A percentile compares a stretch with the other conserved stretches of the same genome.
These are phyloP conservation scores for Leptodermis oblonga DNA, from an alignment of 257 asterid species.

Conservation along the genomic window DNA sequence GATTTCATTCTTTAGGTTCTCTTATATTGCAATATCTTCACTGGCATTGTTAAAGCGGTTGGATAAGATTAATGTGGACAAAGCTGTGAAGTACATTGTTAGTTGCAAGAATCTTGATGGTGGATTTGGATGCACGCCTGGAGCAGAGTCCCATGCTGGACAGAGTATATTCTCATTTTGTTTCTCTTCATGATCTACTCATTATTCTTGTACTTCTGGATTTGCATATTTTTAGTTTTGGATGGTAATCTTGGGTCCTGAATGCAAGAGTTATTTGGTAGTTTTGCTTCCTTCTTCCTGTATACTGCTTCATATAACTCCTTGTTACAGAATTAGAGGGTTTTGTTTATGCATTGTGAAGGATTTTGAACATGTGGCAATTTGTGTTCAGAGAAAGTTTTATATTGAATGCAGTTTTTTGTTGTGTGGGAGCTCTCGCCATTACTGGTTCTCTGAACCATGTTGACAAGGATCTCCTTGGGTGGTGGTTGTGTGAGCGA, in stretches of 20 bases:
- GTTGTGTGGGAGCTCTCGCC: constrained; percentile 93
- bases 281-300: not conserved
- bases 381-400: not conserved
- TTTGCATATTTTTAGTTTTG: not conserved
- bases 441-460: constrained; percentile 78
- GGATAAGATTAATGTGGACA: constrained; percentile 72
- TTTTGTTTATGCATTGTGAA: constrained; percentile 56
- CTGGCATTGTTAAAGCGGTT: constrained; percentile 59
- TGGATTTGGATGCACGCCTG: constrained; percentile 94
- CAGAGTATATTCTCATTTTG: constrained; percentile 54
- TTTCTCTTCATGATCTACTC: constrained; percentile 49
- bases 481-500: constrained; percentile 98
- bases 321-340: constrained; percentile 22
- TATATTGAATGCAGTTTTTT: constrained; percentile 49
- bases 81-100: constrained; percentile 72
- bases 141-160: constrained; percentile 95
- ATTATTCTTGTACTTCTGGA: not conserved
- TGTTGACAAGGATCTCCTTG: constrained; percentile 91
- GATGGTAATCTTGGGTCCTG: too few relatives aligned
- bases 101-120: constrained; percentile 96
- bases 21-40: constrained; percentile 72
- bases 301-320: not conserved
- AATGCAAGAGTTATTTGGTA: not conserved
- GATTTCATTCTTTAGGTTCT: constrained; percentile 52
- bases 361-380: not conserved